Base-by-base conservation (phyloP, 805 yeast species). In the Scheffersomyces stipitis region DNA sequence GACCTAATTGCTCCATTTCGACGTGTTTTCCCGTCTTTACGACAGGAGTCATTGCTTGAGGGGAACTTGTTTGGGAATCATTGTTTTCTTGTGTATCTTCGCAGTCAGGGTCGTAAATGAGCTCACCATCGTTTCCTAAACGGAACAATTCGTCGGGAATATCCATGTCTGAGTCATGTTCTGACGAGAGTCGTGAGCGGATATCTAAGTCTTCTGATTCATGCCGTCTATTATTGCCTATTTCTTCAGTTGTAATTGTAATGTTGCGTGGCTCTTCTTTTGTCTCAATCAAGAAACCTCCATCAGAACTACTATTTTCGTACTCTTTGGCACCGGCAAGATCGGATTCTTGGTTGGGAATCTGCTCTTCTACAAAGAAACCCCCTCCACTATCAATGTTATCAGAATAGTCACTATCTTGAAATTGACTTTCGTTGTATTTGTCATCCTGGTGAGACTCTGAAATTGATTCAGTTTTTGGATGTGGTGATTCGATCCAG, bases 301-400 rank as follows among this genome's bases (percentile, higher is more conserved):
- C 48, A n/a, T 12, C 45, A 9, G 23, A 41, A 24, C 29, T 47
- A 3, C 24, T 37, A 10, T 16, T 26, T 9, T 33, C 41, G 16
- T 39, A 38, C 15, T 20, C 37, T 10, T 18, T 26, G 15, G 26
- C 30, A 17, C 29, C 41, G 15, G 35, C 40, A 8, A 30, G 38
- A 8, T n/a, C 31, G n/a, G 24, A 7, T 20, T 20, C 24, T 20
- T 7, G 7, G 7, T 20, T 10, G 10, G 24, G 24, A 20, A 10
- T 20, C 15, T 7, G 24, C 16, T 45, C 54, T 3, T 44, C 44
- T 15, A 41, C 34, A 30, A 47, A 26, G 38, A 45, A 53, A 17
- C 54, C 61, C 10, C 56, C 52, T 15, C 36, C 48, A 15, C 41
- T 50, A 16, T 41, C 52, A 20, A n/a, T n/a, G n/a, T n/a, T n/a